Base-by-base conservation (phyloP, 1,284 basidiomycete species). In the Ceratobasidium sp. region DNA sequence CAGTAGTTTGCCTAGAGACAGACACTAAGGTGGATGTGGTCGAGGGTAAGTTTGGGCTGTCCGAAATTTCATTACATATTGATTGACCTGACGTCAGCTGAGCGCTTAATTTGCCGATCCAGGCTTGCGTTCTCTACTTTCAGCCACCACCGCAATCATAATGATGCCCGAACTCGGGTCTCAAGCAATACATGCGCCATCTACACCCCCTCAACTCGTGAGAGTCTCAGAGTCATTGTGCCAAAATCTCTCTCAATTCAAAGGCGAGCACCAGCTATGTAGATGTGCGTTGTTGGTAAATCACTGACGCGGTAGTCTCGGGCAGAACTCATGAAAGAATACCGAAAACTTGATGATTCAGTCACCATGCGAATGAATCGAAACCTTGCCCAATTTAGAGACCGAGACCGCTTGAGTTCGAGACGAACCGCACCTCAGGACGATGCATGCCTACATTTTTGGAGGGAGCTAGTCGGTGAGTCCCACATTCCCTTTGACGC, bases 321-420 rank as follows among this genome's bases (percentile, higher is more conserved):
- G 64, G 78, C 83, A 97, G 95, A 95, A 81, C 90, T 96, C 82
- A 89, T 97, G 85, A 91, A 89, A 83, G 94, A 97, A 84, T 96
- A 97, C 84, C 89, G 95, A 81, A 92, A 90, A 82, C 87, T 97
- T 7, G 95, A 97, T 85, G 95, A 97, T 84, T 87, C 90, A 18
- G 93, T 97, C 81, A 92, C 90, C 66, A 95, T 95, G 89, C 89
- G 95, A 33, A 85, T 96, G 73, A 97, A 97, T 84, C 91, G 95
- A 70, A 93, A 94, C 15, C 91, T 89, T 79, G 95, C 95, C 1
- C 90, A 92, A 80, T 91, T 94, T 83, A 89, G 95, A 78, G 95
- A 97, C 86, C 86, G 89, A 79, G 91, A 93, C 53, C 77, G 80
- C 26, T 51, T 77, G 18, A 51, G 49, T 44, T 55, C 61, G n/a